Percentiles rank a stretch among this genome's conserved stretches.
These are phyloP conservation scores for Heliamphora pulchella DNA, from an alignment of 179 eudicot species.

Conservation along the genomic window DNA sequence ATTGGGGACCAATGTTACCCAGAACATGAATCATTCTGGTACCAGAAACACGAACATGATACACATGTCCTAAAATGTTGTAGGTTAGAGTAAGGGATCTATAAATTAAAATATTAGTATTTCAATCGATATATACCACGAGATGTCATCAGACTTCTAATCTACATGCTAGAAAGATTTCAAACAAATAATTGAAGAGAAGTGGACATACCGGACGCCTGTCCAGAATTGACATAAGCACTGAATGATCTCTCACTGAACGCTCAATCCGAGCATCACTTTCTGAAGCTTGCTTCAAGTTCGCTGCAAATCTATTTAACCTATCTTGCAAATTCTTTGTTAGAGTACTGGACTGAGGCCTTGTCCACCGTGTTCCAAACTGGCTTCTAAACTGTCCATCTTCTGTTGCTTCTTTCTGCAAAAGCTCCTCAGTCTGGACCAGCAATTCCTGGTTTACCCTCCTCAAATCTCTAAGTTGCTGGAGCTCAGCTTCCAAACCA, in stretches of 20 bases:
- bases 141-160: not conserved
- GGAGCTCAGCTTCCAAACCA: constrained; percentile 81
- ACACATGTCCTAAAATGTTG: no score
- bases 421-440: constrained; percentile 88
- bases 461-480: constrained; percentile 82
- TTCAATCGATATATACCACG: not conserved
- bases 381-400: constrained; percentile 91
- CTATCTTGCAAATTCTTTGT: constrained; percentile 88
- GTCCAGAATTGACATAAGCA: constrained; percentile 91
- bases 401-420: constrained; percentile 91
- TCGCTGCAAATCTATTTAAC: constrained; percentile 88
- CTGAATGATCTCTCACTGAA: constrained; percentile 75
- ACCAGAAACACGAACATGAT: no score
- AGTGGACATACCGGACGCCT: constrained; percentile 55
- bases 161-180: constrained; percentile 1
- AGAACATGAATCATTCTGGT: no score
- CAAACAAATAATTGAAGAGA: constrained; percentile 4
- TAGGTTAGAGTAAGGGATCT: no score
- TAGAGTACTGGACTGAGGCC: constrained; percentile 92
- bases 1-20: no score
- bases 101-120: not conserved
- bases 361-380: constrained; percentile 95
- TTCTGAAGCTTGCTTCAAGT: constrained; percentile 93
- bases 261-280: constrained; percentile 96
- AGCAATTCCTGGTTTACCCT: constrained; percentile 89